Percentiles rank a stretch among this genome's conserved stretches.
Evolutionary conservation across 2,329 filamentous ascomycete genomes (phyloP).

Genomic region (Aureobasidium pullulans): DNA sequence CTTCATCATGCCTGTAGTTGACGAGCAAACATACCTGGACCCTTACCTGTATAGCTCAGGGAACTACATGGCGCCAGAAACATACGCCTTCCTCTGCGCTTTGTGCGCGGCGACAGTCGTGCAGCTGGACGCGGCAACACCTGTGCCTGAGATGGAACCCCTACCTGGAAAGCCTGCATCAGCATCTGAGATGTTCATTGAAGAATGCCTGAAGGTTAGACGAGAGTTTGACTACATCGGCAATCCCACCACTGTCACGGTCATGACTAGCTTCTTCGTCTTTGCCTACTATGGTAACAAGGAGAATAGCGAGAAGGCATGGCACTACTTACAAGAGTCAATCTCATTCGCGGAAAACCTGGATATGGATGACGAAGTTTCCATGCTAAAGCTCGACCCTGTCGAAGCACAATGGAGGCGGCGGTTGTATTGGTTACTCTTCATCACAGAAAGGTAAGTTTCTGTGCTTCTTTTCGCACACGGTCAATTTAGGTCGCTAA

Average conservation of each 20-base stretch:
- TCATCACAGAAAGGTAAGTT: conserved; percentile 26
- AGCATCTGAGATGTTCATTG: conserved; percentile 27
- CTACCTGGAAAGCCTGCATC: conserved; percentile 21
- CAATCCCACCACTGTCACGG: conserved; percentile 22
- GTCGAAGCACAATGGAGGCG: conserved; percentile 28
- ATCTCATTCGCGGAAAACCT: conserved; percentile 28
- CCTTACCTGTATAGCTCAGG: conserved; percentile 22
- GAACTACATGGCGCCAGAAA: conserved; percentile 21
- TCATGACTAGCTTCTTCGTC: conserved; percentile 31
- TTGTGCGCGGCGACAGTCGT: conserved; percentile 28
- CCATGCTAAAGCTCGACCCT: conserved; percentile 25
- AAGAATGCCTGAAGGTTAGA: conserved; percentile 28
- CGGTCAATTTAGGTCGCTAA: not conserved
- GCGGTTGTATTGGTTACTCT: conserved; percentile 30
- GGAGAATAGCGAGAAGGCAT: conserved; percentile 26
- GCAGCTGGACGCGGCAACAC: conserved; percentile 27
- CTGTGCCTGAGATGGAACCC: conserved; percentile 15
- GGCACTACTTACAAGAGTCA: conserved; percentile 30
- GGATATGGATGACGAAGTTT: conserved; percentile 27
- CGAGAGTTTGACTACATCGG: conserved; percentile 26
- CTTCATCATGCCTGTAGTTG: conserved; percentile 30
- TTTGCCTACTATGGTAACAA: conserved; percentile 31
- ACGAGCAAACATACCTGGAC: conserved; percentile 24
- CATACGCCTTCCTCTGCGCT: conserved; percentile 28
- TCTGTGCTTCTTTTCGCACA: not conserved